A percentile compares a stretch with the other conserved stretches of the same genome.
Evolutionary conservation across 305 asterid genomes (phyloP).

Genomic region (Vinca major): DNA sequence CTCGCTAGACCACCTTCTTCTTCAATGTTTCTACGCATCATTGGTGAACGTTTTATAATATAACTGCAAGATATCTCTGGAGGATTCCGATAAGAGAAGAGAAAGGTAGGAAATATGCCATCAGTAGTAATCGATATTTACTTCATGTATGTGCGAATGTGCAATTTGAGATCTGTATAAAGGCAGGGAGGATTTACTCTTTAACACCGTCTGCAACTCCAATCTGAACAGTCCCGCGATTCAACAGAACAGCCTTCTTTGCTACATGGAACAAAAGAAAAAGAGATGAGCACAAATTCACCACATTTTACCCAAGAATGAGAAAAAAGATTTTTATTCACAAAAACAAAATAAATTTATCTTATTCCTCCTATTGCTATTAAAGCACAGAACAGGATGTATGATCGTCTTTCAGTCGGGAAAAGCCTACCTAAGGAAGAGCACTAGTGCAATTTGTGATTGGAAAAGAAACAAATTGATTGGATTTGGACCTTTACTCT

Average conservation of each 20-base stretch:
- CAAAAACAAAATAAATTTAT: background rate
- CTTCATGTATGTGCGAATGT: conserved; percentile 3
- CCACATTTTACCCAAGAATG: background rate
- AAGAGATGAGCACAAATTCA: background rate
- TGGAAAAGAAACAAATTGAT: background rate
- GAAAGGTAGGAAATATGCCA: conserved; percentile 4
- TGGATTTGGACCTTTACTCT: background rate
- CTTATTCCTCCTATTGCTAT: background rate
- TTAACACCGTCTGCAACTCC: conserved; percentile 8
- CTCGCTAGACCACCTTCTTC: background rate
- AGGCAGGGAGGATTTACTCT: background rate
- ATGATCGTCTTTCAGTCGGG: background rate
- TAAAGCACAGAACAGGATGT: background rate
- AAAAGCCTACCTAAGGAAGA: background rate
- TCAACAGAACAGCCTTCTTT: conserved; percentile 49
- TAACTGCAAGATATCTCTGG: conserved; percentile 4
- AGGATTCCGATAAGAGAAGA: background rate
- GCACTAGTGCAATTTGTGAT: background rate
- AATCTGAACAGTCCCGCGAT: conserved; percentile 9
- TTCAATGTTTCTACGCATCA: conserved; percentile 13
- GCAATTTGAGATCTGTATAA: background rate
- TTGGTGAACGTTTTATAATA: conserved; percentile 6
- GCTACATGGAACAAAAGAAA: conserved; percentile 27
- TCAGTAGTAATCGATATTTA: conserved; percentile 4
- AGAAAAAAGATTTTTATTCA: background rate